Conservation (phyloP, 306 rosid species). For the Prunus kanzakura region DNA sequence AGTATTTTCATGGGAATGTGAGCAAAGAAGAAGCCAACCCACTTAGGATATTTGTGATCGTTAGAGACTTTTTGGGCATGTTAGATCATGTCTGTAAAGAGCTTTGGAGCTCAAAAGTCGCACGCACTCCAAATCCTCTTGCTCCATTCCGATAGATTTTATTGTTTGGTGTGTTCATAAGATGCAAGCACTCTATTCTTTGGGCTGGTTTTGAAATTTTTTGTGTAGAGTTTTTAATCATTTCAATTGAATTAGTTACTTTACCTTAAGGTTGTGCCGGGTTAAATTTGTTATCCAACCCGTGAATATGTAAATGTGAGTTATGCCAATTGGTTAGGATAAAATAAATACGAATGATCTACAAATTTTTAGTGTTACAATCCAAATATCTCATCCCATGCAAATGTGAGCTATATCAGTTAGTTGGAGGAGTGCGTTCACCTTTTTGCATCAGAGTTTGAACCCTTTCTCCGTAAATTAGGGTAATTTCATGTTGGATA, state of each 20-base stretch:
- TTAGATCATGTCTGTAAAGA: conserved; percentile 90
- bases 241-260: neutral
- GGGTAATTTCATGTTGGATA: neutral
- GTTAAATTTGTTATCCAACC: neutral
- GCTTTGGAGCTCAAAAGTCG: conserved; percentile 54
- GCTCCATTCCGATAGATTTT: conserved; percentile 66
- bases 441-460: no score
- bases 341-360: no score
- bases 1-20: conserved; percentile 90
- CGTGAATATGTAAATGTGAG: no score
- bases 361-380: no score
- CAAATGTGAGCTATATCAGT: no score
- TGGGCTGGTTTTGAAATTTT: neutral
- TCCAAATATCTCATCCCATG: no score
- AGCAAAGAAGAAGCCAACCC: conserved; percentile 80
- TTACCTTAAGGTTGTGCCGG: neutral
- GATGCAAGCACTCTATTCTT: neutral
- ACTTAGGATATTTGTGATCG: conserved; percentile 83
- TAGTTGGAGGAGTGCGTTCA: no score
- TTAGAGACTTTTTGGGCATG: conserved; percentile 89
- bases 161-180: conserved; percentile 18
- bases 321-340: no score
- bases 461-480: no score
- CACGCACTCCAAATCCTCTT: conserved; percentile 65
- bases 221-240: neutral